A percentile compares a stretch with the other conserved stretches of the same genome.
phyloP scores from a whole-genome alignment of 352 stramenopile species.

The Pythium rishiriense region DNA sequence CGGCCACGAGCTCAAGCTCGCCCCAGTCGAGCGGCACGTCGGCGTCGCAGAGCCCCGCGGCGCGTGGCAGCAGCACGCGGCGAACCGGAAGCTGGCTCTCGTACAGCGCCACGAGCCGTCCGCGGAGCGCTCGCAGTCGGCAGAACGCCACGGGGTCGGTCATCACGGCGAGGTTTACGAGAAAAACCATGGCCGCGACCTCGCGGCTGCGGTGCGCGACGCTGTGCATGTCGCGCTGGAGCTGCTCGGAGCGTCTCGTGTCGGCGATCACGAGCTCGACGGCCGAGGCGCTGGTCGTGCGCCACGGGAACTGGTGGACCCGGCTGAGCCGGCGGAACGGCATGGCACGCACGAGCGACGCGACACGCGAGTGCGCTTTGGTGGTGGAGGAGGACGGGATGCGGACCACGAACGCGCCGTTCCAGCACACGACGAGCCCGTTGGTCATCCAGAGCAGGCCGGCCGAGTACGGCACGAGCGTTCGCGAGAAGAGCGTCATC shows the following conservation, averaged over 20 bases:
- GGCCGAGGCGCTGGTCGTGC: not conserved
- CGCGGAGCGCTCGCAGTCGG: not conserved
- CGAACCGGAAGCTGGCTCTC: not conserved
- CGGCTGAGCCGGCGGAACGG: not conserved
- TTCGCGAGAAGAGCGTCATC: not conserved
- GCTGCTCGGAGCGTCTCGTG: not conserved
- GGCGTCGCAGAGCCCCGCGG: not conserved
- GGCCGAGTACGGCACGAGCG: constrained; percentile 14
- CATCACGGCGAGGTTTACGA: constrained; percentile 18
- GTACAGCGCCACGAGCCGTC: not conserved
- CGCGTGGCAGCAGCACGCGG: not conserved
- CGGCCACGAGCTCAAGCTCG: not conserved
- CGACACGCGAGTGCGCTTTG: too few relatives aligned
- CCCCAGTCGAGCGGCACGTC: constrained; percentile 4
- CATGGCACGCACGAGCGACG: not conserved
- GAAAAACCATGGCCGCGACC: constrained; percentile 11
- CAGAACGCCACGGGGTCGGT: constrained; percentile 18
- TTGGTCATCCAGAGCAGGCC: constrained; percentile 11
- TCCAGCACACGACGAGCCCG: constrained; percentile 6
- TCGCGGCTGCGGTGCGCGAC: constrained; percentile 5
- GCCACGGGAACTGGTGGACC: not conserved
- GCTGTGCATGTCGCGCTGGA: constrained; percentile 15
- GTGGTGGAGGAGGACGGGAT: not conserved
- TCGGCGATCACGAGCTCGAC: constrained; percentile 2
- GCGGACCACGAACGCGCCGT: not conserved